phyloP scores from a whole-genome alignment of 1,139 yeast species.

The Candida tetrigidarum region DNA sequence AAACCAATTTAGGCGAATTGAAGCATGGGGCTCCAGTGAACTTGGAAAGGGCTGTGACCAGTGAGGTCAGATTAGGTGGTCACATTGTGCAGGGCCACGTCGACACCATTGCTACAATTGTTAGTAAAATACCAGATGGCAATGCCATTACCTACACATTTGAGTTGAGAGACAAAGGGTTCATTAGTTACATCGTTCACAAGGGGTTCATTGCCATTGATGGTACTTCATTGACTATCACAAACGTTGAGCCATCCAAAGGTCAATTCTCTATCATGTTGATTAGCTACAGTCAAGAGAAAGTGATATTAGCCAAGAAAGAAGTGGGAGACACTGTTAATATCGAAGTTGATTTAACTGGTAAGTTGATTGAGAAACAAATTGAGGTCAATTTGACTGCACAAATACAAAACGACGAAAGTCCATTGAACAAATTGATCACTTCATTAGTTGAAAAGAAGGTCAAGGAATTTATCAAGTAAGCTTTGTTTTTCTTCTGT shows the following conservation, averaged over 20 bases:
- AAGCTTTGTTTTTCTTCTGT: too few species aligned
- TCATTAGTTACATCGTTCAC: conserved; percentile 80
- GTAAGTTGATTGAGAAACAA: conserved; percentile 89
- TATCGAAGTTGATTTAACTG: conserved; percentile 93
- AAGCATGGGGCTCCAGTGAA: conserved; percentile 68
- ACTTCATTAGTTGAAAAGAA: conserved; percentile 56
- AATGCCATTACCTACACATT: conserved; percentile 82
- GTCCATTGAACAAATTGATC: conserved; percentile 47
- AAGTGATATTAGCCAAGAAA: conserved; percentile 75
- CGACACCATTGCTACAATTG: conserved; percentile 81
- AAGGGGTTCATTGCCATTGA: conserved; percentile 93
- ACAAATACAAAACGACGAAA: conserved; percentile 52
- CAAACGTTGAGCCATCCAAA: conserved; percentile 63
- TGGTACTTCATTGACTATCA: conserved; percentile 93
- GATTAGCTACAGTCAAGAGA: conserved; percentile 88
- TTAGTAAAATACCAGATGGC: conserved; percentile 60
- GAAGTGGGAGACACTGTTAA: conserved; percentile 69
- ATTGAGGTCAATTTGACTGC: conserved; percentile 58
- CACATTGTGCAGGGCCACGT: conserved; percentile 98
- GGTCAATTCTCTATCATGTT: conserved; percentile 82
- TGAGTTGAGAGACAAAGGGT: conserved; percentile 64
- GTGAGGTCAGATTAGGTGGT: conserved; percentile 92
- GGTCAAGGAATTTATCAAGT: conserved; percentile 25
- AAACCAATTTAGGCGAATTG: conserved; percentile 74
- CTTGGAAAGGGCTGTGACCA: conserved; percentile 83